Evolutionary conservation across 1,284 basidiomycete genomes (phyloP), one percentile per base, ranked within the genome.

Genomic region (Leccinum angustisporum): DNA sequence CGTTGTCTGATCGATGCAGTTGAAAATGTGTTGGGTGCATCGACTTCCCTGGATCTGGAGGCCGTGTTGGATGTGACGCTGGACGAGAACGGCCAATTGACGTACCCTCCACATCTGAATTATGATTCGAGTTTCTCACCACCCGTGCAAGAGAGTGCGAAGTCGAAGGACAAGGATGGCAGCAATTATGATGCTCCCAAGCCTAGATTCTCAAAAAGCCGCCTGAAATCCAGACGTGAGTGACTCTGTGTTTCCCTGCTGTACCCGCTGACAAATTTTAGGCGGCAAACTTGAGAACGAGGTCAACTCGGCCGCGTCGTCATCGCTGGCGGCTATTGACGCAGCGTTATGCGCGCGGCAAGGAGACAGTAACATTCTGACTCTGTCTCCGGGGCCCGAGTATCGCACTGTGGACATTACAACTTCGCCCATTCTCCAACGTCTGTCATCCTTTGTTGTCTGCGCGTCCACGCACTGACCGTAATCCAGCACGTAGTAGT

Each of bases 31-130:
- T 33, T 70, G n/a, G 16, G 56, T 0, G 27, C 56, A 16, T 70
- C 68, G 30, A 56, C 50, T 36, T 67, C 66, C 8, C 25, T 68
- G 4, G 36, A 54, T 5, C 64, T 67, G 10, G 64, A 67, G 34
- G 58, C 51, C 8, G 52, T 68, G 4, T 38, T 67, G 7, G 56
- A 66, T 40, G 56, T 36, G 25, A 61, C 56, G 58, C 14, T 14
- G 8, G 57, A 60, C 4, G 43, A 25, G 1, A 54, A 58, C 16
- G 46, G 48, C 33, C 56, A 59, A 33, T 52, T 68, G 18, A 63
- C 27, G 27, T 56, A 52, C 11, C 18, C 43, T n/a, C 36, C 43
- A 5, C 25, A n/a, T 36, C 36, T 9, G 6, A 38, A 40, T n/a
- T 40, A 50, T 30, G 60, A 66, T 43, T 54, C 21, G 9, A 43